These are phyloP conservation scores for Gigaspora rosea DNA, from an alignment of 192 early-diverging fungal genomes.

Conservation along the genomic window DNA sequence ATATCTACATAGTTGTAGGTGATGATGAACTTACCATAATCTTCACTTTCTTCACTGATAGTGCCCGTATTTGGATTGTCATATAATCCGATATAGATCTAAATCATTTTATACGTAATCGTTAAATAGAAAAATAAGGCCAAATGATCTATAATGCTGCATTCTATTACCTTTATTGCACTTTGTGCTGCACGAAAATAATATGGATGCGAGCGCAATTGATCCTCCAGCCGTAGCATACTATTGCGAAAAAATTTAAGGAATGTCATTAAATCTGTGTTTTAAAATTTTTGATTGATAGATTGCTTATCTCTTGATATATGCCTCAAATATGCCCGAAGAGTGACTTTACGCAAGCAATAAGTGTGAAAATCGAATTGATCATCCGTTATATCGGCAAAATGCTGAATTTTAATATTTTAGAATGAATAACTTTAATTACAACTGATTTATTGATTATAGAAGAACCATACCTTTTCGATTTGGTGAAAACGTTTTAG, in stretches of 20 bases:
- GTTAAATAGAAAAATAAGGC: background rate
- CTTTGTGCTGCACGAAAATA: slow-evolving; percentile 75
- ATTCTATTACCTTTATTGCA: slow-evolving; percentile 60
- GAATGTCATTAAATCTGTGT: background rate
- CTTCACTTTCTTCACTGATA: slow-evolving; percentile 44
- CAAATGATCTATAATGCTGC: slow-evolving; percentile 40
- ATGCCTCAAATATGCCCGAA: slow-evolving; percentile 83
- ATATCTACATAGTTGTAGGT: background rate
- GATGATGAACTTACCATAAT: slow-evolving; percentile 16
- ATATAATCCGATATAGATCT: slow-evolving; percentile 51
- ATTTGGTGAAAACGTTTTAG: slow-evolving; percentile 89
- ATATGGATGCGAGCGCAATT: slow-evolving; percentile 66
- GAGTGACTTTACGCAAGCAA: slow-evolving; percentile 84
- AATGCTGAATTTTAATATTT: slow-evolving; percentile 52
- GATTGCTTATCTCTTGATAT: background rate
- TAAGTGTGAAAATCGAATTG: slow-evolving; percentile 98
- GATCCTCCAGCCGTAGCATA: slow-evolving; percentile 78
- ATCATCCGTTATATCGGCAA: slow-evolving; percentile 83
- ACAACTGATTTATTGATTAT: background rate
- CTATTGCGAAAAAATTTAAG: slow-evolving; percentile 28
- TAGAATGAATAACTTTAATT: slow-evolving; percentile 11
- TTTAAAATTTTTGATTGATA: background rate
- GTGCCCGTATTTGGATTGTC: slow-evolving; percentile 59
- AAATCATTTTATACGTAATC: slow-evolving; percentile 39
- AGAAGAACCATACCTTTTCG: slow-evolving; percentile 53